These are phyloP conservation scores for Orobanche coerulescens DNA, from an alignment of 257 asterid genomes.

Conservation along the genomic window DNA sequence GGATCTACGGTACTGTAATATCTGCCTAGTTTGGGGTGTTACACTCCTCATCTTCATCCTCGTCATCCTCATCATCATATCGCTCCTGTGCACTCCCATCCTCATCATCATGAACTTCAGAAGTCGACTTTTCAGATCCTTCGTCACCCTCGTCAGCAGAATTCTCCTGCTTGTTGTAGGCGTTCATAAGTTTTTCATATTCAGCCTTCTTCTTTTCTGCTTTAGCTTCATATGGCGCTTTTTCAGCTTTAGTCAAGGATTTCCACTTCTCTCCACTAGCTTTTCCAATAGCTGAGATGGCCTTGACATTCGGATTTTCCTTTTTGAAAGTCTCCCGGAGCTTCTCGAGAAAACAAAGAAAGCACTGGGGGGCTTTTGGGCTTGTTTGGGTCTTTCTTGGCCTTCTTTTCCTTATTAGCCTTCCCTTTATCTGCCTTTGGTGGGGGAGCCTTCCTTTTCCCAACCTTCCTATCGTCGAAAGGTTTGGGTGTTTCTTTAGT, in stretches of 20 bases:
- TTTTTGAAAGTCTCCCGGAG: constrained; percentile 80
- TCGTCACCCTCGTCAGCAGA: constrained; percentile 80
- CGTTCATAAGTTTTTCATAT: constrained; percentile 67
- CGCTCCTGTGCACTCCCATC: constrained; percentile 69
- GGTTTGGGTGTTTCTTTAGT: constrained; percentile 73
- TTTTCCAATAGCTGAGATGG: constrained; percentile 90
- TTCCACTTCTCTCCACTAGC: constrained; percentile 99
- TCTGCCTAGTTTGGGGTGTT: too few species aligned
- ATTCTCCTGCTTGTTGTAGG: constrained; percentile 88
- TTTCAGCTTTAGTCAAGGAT: constrained; percentile 69
- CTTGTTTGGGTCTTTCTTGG: constrained; percentile 83
- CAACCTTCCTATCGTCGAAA: constrained; percentile 65
- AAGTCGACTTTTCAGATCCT: constrained; percentile 61
- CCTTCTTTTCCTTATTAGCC: constrained; percentile 49
- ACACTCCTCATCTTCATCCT: constrained; percentile 28
- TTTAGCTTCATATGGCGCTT: constrained; percentile 93
- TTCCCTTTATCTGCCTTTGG: constrained; percentile 37
- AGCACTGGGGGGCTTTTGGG: constrained; percentile 97
- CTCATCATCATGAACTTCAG: constrained; percentile 63
- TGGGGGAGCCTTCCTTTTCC: constrained; percentile 73
- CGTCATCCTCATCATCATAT: constrained; percentile 29
- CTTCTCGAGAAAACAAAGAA: constrained; percentile 94
- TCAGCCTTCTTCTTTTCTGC: constrained; percentile 81
- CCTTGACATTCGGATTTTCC: constrained; percentile 86
- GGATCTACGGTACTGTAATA: too few species aligned